These are phyloP conservation scores for Clohesyomyces aquaticus DNA, from an alignment of 495 filamentous ascomycete genomes.

Conservation along the genomic window DNA sequence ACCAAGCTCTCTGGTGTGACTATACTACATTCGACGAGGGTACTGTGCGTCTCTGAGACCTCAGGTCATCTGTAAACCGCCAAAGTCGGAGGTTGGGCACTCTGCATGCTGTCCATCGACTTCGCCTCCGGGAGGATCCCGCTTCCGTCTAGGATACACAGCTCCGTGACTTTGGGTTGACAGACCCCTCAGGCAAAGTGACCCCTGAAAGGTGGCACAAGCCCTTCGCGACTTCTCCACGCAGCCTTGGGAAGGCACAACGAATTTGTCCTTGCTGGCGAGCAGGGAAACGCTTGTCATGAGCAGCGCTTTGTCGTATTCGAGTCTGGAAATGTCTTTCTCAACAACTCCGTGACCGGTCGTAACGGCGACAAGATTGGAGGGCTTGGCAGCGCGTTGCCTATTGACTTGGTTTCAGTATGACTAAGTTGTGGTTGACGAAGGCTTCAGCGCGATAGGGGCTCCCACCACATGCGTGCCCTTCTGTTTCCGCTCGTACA, in stretches of 20 bases:
- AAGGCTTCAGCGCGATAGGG: neutral
- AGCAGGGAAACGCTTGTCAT: neutral
- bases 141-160: conserved; percentile 25
- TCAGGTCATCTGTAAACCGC: conserved; percentile 16
- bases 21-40: neutral
- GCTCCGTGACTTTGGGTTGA: conserved; percentile 9
- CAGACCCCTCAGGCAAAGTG: conserved; percentile 15
- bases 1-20: neutral
- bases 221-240: conserved; percentile 6
- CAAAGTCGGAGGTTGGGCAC: conserved; percentile 1
- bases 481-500: conserved; percentile 6
- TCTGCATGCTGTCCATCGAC: neutral
- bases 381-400: neutral
- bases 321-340: neutral
- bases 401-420: conserved; percentile 27
- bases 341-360: neutral
- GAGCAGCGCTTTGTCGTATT: neutral
- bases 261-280: neutral
- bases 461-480: conserved; percentile 1
- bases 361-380: neutral
- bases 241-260: neutral
- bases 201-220: conserved; percentile 19
- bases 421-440: conserved; percentile 9
- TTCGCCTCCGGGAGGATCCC: conserved; percentile 14
- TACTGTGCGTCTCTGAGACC: conserved; percentile 20